phyloP scores from a whole-genome alignment of 441 rosid genomes.

The Raphanus hybrid region DNA sequence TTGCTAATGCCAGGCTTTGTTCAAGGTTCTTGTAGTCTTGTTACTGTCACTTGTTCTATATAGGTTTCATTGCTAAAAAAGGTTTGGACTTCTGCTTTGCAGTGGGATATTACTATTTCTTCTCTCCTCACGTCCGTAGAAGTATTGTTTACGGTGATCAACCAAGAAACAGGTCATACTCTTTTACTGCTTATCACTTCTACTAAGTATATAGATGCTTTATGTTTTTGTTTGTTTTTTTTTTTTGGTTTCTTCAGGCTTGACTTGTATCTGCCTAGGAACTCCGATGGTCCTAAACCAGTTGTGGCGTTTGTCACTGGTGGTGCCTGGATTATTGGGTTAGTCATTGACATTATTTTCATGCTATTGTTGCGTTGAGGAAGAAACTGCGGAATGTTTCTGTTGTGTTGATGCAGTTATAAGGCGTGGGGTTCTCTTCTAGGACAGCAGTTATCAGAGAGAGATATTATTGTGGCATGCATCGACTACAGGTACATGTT shows the following conservation, averaged over 20 bases:
- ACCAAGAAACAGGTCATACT: conserved; percentile 86
- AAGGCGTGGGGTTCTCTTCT: conserved; percentile 96
- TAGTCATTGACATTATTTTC: conserved; percentile 37
- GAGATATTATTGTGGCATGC: conserved; percentile 93
- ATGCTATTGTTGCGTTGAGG: background rate
- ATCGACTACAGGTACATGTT: conserved; percentile 79
- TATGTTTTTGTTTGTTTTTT: conserved; percentile 23
- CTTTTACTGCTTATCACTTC: background rate
- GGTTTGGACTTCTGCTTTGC: conserved; percentile 49
- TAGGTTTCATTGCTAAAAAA: conserved; percentile 23
- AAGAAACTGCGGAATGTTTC: conserved; percentile 4
- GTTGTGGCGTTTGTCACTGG: conserved; percentile 94
- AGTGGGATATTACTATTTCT: conserved; percentile 93
- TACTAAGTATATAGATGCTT: background rate
- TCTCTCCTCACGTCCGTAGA: conserved; percentile 81
- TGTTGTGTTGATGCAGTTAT: conserved; percentile 56
- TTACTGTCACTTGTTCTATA: background rate
- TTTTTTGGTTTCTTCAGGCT: conserved; percentile 55
- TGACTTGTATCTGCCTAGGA: conserved; percentile 87
- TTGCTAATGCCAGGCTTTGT: conserved; percentile 91
- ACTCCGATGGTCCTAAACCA: conserved; percentile 71
- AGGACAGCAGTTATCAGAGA: conserved; percentile 87
- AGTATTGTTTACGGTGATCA: conserved; percentile 86
- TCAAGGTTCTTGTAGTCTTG: conserved; percentile 60
- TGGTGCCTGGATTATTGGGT: conserved; percentile 99